These are phyloP conservation scores for Citrus mangshanensis DNA, from an alignment of 345 rosid species.

Conservation along the genomic window DNA sequence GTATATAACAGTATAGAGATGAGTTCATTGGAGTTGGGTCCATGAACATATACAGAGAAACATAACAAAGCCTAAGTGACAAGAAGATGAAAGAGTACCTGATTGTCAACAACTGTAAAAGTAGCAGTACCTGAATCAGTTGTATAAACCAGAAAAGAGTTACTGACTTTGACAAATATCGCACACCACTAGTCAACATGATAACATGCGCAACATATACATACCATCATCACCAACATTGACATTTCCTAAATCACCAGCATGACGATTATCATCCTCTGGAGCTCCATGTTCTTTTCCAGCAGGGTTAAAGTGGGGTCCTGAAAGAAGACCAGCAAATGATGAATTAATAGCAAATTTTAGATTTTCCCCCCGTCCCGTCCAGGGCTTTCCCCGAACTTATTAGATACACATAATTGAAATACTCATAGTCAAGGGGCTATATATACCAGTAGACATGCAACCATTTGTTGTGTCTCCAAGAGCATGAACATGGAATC, in stretches of 20 bases:
- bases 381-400: background rate
- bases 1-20: background rate
- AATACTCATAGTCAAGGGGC: background rate
- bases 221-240: slow-evolving; percentile 80
- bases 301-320: slow-evolving; percentile 88
- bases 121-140: slow-evolving; percentile 56
- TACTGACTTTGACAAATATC: background rate
- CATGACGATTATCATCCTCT: slow-evolving; percentile 81
- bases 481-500: slow-evolving; percentile 7
- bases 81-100: slow-evolving; percentile 30
- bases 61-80: background rate
- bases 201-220: no score
- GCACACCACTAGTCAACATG: background rate
- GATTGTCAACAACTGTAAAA: slow-evolving; percentile 60
- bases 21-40: background rate
- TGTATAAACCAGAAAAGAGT: background rate
- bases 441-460: slow-evolving; percentile 94
- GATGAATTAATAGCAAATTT: background rate
- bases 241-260: slow-evolving; percentile 89
- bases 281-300: slow-evolving; percentile 92
- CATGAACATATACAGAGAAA: background rate
- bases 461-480: slow-evolving; percentile 30
- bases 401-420: no score
- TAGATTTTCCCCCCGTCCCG: background rate
- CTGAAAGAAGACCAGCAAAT: slow-evolving; percentile 32